Base-by-base conservation (phyloP, 2,329 filamentous ascomycete genomes). In the Sporothrix phasma region DNA sequence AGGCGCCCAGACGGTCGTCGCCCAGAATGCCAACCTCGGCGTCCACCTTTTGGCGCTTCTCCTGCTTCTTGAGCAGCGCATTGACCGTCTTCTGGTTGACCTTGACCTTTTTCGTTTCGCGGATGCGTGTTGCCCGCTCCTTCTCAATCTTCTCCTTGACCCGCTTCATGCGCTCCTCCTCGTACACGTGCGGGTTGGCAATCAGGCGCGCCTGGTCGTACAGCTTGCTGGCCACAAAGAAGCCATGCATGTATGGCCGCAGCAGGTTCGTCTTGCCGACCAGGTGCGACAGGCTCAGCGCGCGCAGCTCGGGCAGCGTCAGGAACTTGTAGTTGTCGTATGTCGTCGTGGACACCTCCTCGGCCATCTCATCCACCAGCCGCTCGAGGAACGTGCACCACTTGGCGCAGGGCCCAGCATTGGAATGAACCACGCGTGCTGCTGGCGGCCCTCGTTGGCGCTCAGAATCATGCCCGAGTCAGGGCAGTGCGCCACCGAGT, bases 261-360 rank as follows among this genome's bases (percentile, higher is more conserved):
- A 99, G 79, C 22, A 97, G 79, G 72, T 90, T 94, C 31, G 92
- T 96, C 70, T 91, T 92, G 68, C 93, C 93, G 64, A 99, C 83
- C 56, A 99, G 81, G 73, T 97, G 93, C 62, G 90, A 88, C 72
- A 99, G 76, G 73, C 90, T 95, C 69, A 99, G 83, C 41, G 88
- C 85, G 70, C 89, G 89, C 62, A 99, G 81, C 74, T 99, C 92
- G 49, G 90, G 86, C 66, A 91, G 76, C 1, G 93, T 96, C 72
- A 99, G 80, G 84, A 99, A 99, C 77, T 97, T 99, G 84, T 93
- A 97, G 76, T 99, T 97, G 77, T 99, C 94, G 79, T 99, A 99
- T 10, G 94, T 90, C 70, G 94, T 88, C 34, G 88, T 88, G 66
- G 80, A 82, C 34, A 82, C 80, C 72, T 88, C 85, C 73, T 97